Evolutionary conservation across 2,329 filamentous ascomycete species (phyloP).

Genomic region (Botrytis fragariae): DNA sequence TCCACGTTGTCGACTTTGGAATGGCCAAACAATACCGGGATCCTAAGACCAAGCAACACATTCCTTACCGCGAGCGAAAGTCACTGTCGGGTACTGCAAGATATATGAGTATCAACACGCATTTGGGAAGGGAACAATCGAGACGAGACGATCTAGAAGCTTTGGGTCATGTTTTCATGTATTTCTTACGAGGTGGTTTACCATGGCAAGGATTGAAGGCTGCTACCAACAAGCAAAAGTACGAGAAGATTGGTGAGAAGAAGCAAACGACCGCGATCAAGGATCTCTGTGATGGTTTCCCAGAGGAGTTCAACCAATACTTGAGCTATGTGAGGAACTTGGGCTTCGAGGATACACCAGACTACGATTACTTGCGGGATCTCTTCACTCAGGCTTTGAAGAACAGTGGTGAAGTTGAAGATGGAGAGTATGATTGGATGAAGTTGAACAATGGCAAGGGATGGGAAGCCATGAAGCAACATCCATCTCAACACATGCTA

Average conservation of each 20-base stretch:
- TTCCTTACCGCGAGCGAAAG: slow-evolving; percentile 95
- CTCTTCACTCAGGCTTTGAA: slow-evolving; percentile 95
- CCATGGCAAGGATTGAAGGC: slow-evolving; percentile 73
- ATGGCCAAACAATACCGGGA: slow-evolving; percentile 99
- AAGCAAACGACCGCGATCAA: slow-evolving; percentile 98
- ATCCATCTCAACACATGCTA: slow-evolving; percentile 58
- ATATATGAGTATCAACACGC: slow-evolving; percentile 99
- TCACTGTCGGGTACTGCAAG: slow-evolving; percentile 93
- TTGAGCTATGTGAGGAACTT: slow-evolving; percentile 95
- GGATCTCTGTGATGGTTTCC: slow-evolving; percentile 93
- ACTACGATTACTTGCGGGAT: slow-evolving; percentile 96
- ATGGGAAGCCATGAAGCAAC: slow-evolving; percentile 75
- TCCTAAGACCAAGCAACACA: slow-evolving; percentile 98
- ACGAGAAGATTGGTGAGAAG: slow-evolving; percentile 99
- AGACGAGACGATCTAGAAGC: slow-evolving; percentile 94
- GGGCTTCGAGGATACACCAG: slow-evolving; percentile 95
- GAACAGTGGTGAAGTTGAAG: slow-evolving; percentile 89
- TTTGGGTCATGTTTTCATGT: slow-evolving; percentile 71
- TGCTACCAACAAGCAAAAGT: slow-evolving; percentile 89
- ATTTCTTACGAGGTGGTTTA: slow-evolving; percentile 68
- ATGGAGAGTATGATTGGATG: slow-evolving; percentile 99
- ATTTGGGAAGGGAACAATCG: slow-evolving; percentile 93
- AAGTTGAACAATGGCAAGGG: slow-evolving; percentile 90
- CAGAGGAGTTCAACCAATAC: slow-evolving; percentile 97
- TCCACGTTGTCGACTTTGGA: slow-evolving; percentile 97